These are phyloP conservation scores for Fusarium sp. DNA, from an alignment of 2,329 filamentous ascomycete species.

Conservation along the genomic window DNA sequence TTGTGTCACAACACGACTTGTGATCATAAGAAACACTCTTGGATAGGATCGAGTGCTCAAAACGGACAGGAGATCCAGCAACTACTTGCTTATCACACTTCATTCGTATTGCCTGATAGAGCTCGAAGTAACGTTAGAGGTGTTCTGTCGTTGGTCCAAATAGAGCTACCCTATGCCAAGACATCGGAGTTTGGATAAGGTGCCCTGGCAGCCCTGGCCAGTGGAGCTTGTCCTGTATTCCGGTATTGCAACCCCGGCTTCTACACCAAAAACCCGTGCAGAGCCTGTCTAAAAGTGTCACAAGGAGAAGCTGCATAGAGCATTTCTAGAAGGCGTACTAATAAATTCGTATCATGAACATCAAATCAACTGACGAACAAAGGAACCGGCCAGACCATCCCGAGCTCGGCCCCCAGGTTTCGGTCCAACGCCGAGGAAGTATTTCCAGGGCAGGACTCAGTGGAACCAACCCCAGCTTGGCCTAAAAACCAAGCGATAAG, in stretches of 20 bases:
- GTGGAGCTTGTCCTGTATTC: neutral
- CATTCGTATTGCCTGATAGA: neutral
- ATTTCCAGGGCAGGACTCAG: neutral
- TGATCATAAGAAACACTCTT: neutral
- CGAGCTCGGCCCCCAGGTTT: slow-evolving; percentile 26
- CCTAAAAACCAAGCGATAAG: slow-evolving; percentile 12
- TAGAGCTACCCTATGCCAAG: neutral
- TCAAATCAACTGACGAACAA: neutral
- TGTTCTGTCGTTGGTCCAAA: neutral
- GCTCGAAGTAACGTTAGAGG: neutral
- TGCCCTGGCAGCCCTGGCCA: neutral
- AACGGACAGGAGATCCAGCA: neutral
- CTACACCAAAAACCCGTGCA: neutral
- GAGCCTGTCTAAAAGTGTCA: slow-evolving; percentile 2
- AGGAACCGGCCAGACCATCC: neutral
- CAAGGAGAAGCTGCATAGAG: neutral
- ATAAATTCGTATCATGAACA: neutral
- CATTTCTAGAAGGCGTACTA: slow-evolving; percentile 12
- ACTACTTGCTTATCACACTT: neutral
- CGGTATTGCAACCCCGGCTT: slow-evolving; percentile 1
- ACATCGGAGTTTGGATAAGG: neutral
- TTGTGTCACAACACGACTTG: no score
- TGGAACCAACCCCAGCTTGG: slow-evolving; percentile 1
- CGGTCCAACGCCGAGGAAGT: slow-evolving; percentile 19
- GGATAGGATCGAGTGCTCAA: neutral